phyloP scores from a whole-genome alignment of 2,329 filamentous ascomycete genomes.

The Graphium sp. region DNA sequence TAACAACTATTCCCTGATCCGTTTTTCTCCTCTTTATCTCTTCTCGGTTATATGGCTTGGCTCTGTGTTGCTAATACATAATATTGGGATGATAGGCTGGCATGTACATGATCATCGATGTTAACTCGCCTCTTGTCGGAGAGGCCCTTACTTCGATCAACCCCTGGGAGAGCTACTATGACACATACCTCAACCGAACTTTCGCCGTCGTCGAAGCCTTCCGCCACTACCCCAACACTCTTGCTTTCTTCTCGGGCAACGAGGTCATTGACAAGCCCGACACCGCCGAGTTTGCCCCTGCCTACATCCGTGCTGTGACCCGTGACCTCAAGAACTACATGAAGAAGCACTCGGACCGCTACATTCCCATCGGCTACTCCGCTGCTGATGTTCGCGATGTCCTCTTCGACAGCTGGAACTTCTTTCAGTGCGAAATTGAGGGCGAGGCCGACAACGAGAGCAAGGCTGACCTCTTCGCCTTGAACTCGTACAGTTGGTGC shows the following conservation, averaged over 20 bases:
- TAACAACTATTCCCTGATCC: not conserved
- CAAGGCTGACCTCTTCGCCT: constrained; percentile 56
- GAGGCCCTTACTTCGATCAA: constrained; percentile 36
- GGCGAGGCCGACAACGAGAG: constrained; percentile 40
- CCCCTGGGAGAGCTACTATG: constrained; percentile 44
- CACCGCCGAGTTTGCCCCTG: constrained; percentile 43
- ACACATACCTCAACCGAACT: constrained; percentile 44
- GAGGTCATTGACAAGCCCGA: constrained; percentile 56
- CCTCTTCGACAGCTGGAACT: constrained; percentile 60
- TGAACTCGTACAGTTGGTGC: constrained; percentile 62
- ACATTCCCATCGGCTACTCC: constrained; percentile 65
- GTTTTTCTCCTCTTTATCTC: too few species aligned
- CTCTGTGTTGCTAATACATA: too few species aligned
- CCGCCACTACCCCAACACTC: constrained; percentile 48
- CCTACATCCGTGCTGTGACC: constrained; percentile 59
- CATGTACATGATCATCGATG: constrained; percentile 54
- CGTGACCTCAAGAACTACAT: constrained; percentile 73
- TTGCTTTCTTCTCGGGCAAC: constrained; percentile 65
- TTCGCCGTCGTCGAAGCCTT: constrained; percentile 52
- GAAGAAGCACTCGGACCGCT: constrained; percentile 48
- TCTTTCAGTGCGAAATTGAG: constrained; percentile 49
- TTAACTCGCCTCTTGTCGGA: constrained; percentile 46
- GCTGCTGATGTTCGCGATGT: constrained; percentile 62
- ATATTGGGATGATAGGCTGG: constrained; percentile 38
- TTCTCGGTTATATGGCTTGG: too few species aligned